These are phyloP conservation scores for Yamadazyma triangularis DNA, from an alignment of 1,139 yeast genomes.

Conservation along the genomic window DNA sequence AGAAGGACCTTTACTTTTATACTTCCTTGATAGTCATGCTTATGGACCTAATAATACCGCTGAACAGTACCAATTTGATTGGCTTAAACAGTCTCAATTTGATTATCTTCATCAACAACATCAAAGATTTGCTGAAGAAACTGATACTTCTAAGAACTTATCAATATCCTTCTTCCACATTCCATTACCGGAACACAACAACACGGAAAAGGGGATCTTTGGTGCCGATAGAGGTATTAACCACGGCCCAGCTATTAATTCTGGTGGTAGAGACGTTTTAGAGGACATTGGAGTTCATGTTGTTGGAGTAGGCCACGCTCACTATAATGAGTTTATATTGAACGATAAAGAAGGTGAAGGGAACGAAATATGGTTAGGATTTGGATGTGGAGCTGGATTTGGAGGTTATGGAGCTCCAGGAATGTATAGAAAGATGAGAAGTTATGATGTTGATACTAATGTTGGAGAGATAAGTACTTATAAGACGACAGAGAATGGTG, in stretches of 20 bases:
- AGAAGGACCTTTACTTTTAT: background rate
- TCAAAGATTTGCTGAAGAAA: background rate
- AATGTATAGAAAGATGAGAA: conserved; percentile 65
- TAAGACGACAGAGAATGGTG: conserved; percentile 60
- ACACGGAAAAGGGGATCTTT: background rate
- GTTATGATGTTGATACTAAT: conserved; percentile 57
- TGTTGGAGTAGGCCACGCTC: conserved; percentile 6
- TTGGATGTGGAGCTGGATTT: conserved; percentile 87
- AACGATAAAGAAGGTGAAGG: conserved; percentile 23
- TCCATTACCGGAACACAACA: background rate
- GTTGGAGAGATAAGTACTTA: conserved; percentile 53
- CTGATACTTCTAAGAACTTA: background rate
- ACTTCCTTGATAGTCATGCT: background rate
- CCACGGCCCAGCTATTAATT: background rate
- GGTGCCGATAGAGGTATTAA: background rate
- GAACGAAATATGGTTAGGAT: conserved; percentile 69
- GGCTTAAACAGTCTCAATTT: background rate
- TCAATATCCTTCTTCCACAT: background rate
- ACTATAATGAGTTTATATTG: conserved; percentile 15
- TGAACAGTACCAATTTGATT: background rate
- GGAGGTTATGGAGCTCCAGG: conserved; percentile 93
- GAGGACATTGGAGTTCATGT: background rate
- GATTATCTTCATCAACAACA: background rate
- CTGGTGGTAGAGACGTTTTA: background rate
- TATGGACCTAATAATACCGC: background rate